Conservation (phyloP, 257 asterid genomes). For the Petunia axillaris region DNA sequence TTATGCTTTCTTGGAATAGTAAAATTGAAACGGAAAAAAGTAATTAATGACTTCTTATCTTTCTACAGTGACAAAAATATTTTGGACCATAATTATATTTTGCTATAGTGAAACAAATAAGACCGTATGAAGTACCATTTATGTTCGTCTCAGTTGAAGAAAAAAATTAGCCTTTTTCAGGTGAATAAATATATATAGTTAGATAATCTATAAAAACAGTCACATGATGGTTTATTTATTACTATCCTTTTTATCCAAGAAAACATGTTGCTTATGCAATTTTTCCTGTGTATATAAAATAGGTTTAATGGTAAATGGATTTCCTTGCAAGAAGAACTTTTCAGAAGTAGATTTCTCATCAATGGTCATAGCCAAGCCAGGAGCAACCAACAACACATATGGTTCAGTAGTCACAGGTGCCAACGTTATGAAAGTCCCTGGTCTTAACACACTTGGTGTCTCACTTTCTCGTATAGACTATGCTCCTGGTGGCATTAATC, state of each 20-base stretch:
- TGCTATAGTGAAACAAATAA: background rate
- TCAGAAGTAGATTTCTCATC: constrained; percentile 70
- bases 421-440: constrained; percentile 64
- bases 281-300: constrained; percentile 24
- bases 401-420: constrained; percentile 70
- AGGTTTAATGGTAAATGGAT: constrained; percentile 67
- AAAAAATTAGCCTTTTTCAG: background rate
- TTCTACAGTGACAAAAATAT: background rate
- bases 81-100: background rate
- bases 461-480: constrained; percentile 74
- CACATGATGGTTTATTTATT: background rate
- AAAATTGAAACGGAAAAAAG: background rate
- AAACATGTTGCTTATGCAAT: background rate
- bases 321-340: constrained; percentile 55
- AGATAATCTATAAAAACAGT: background rate
- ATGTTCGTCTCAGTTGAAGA: background rate
- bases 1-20: background rate
- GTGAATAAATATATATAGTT: background rate
- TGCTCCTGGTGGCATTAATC: constrained; percentile 82
- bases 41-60: background rate
- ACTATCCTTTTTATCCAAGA: background rate
- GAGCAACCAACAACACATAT: constrained; percentile 68
- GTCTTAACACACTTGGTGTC: constrained; percentile 86
- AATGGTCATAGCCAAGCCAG: constrained; percentile 45
- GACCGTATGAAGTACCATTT: background rate